These are phyloP conservation scores for Withania somnifera DNA, from an alignment of 305 asterid genomes.

Conservation along the genomic window DNA sequence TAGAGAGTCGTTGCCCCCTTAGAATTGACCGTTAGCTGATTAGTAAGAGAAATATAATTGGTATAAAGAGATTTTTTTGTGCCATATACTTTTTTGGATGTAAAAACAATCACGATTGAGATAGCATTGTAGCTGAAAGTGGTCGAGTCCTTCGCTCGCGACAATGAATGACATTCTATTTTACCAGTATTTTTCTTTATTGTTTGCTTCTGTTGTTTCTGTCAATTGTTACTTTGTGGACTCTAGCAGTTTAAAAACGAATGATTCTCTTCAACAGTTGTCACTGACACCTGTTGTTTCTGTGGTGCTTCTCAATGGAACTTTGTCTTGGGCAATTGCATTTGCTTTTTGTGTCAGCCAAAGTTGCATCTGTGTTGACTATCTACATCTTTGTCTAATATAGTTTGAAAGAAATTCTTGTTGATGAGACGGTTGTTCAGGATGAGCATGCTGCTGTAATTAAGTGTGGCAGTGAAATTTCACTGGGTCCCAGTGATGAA, in stretches of 20 bases:
- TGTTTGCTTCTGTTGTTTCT: neutral
- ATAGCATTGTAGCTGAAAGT: neutral
- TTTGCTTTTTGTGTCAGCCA: neutral
- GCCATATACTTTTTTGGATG: neutral
- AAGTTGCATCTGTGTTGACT: neutral
- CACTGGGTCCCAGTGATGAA: constrained; percentile 40
- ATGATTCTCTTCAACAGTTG: neutral
- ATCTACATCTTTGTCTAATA: neutral
- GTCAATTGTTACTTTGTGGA: neutral
- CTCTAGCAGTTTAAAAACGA: neutral
- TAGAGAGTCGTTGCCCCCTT: too few species aligned
- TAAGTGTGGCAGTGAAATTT: constrained; percentile 76
- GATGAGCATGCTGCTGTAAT: constrained; percentile 44
- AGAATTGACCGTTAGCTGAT: too few species aligned
- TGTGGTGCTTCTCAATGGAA: neutral
- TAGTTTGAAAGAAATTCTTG: constrained; percentile 47
- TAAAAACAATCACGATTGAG: neutral
- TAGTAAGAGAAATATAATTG: neutral
- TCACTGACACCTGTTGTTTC: neutral
- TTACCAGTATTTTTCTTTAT: neutral
- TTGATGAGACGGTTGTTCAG: constrained; percentile 54
- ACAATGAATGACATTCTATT: neutral
- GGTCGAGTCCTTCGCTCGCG: neutral
- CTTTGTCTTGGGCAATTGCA: neutral
- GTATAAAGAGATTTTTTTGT: neutral